phyloP scores from a whole-genome alignment of 2,329 filamentous ascomycete genomes.

The Dothideomycetes sp. region DNA sequence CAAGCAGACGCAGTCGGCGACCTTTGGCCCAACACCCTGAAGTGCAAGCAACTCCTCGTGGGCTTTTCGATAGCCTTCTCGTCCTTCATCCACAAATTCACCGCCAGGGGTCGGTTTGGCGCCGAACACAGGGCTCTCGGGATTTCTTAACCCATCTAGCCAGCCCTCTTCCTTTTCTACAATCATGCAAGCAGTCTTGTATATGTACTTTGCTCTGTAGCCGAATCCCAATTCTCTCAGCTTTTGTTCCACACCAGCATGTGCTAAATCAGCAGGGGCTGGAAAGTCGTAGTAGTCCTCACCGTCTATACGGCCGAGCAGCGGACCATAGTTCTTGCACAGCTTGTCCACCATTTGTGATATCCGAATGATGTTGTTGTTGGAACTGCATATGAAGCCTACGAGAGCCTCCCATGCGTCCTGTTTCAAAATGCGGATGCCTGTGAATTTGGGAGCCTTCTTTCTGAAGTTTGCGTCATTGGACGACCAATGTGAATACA shows the following conservation, averaged over 20 bases:
- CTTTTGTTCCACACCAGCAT: conserved; percentile 63
- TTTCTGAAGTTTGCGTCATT: conserved; percentile 81
- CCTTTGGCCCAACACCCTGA: conserved; percentile 89
- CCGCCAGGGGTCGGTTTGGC: conserved; percentile 30
- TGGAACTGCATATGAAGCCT: conserved; percentile 95
- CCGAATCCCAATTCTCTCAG: conserved; percentile 82
- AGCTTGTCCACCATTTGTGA: conserved; percentile 94
- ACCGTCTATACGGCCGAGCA: conserved; percentile 56
- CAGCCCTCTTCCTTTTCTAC: conserved; percentile 56
- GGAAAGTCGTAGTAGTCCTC: conserved; percentile 79
- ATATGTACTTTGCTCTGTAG: conserved; percentile 87
- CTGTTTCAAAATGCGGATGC: conserved; percentile 84
- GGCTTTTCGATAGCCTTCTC: conserved; percentile 63
- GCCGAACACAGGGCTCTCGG: conserved; percentile 54
- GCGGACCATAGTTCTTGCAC: conserved; percentile 71
- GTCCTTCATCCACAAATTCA: conserved; percentile 38
- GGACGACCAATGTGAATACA: conserved; percentile 81
- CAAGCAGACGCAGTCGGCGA: conserved; percentile 89
- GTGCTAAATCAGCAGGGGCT: conserved; percentile 59
- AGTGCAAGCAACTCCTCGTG: conserved; percentile 70
- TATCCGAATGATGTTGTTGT: conserved; percentile 94
- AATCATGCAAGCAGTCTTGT: conserved; percentile 70
- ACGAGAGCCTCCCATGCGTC: conserved; percentile 93
- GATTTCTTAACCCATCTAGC: conserved; percentile 70
- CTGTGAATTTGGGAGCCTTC: conserved; percentile 76